These are phyloP conservation scores for Ascochyta lentis DNA, from an alignment of 2,329 filamentous ascomycete genomes.

Conservation along the genomic window DNA sequence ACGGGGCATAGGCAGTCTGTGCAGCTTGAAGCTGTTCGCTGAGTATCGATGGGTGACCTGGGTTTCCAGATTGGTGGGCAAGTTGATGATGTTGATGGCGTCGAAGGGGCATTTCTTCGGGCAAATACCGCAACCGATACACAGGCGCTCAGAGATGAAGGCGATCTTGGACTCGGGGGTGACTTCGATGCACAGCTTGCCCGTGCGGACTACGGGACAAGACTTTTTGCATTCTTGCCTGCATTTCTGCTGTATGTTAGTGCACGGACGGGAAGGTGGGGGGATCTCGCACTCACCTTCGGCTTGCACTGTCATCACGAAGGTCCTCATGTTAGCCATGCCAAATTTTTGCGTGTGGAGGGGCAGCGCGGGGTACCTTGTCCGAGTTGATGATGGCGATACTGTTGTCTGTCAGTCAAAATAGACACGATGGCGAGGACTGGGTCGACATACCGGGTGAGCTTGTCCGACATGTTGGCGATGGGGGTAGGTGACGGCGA, in stretches of 20 bases:
- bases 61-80: slow-evolving; percentile 98
- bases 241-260: slow-evolving; percentile 75
- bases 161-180: slow-evolving; percentile 86
- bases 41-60: slow-evolving; percentile 99
- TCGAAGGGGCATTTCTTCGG: slow-evolving; percentile 99
- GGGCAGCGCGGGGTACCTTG: slow-evolving; percentile 72
- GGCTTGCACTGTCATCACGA: slow-evolving; percentile 76
- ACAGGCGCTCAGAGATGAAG: slow-evolving; percentile 95
- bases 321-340: slow-evolving; percentile 47
- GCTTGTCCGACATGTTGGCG: slow-evolving; percentile 80
- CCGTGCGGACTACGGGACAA: slow-evolving; percentile 94
- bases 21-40: slow-evolving; percentile 99
- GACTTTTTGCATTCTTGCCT: slow-evolving; percentile 99
- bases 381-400: slow-evolving; percentile 98
- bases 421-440: background rate
- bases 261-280: slow-evolving; percentile 22
- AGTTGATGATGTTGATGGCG: slow-evolving; percentile 99
- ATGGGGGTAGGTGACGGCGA: slow-evolving; percentile 27
- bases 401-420: slow-evolving; percentile 54
- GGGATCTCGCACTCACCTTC: slow-evolving; percentile 64
- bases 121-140: slow-evolving; percentile 99
- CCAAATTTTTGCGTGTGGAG: slow-evolving; percentile 45
- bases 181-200: slow-evolving; percentile 98
- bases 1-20: slow-evolving; percentile 92
- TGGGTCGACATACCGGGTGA: slow-evolving; percentile 77